phyloP scores from a whole-genome alignment of 2,329 filamentous ascomycete species.

The Fusarium coicis region DNA sequence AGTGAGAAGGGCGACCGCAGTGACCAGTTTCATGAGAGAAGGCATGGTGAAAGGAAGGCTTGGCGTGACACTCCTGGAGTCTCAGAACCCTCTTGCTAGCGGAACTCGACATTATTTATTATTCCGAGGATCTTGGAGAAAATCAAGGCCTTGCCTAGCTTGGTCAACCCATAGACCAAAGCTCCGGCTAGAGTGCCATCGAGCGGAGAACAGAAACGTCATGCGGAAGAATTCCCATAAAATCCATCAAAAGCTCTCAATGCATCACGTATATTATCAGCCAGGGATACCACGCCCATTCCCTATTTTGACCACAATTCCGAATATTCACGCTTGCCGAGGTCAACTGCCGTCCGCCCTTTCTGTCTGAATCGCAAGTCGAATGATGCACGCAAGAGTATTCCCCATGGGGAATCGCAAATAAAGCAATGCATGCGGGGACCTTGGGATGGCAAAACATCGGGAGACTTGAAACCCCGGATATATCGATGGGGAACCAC shows the following conservation, averaged over 20 bases:
- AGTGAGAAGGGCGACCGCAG: constrained; percentile 8
- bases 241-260: background rate
- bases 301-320: background rate
- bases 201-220: constrained; percentile 10
- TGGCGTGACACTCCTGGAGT: background rate
- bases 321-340: constrained; percentile 16
- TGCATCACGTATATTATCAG: background rate
- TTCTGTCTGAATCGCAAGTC: background rate
- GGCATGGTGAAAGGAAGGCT: background rate
- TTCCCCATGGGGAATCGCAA: constrained; percentile 21
- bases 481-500: constrained; percentile 8
- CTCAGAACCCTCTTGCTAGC: background rate
- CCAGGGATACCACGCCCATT: background rate
- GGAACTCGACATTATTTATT: constrained; percentile 2
- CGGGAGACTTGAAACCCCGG: constrained; percentile 2
- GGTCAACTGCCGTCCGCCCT: constrained; percentile 4
- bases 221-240: background rate
- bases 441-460: background rate
- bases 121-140: too few relatives aligned
- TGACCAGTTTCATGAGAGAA: constrained; percentile 14
- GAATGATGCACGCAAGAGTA: background rate
- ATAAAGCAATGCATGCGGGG: constrained; percentile 7
- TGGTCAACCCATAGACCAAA: background rate
- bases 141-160: too few relatives aligned
- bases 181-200: background rate